A percentile compares a stretch with the other conserved stretches of the same genome.
Conservation (phyloP, 2,329 filamentous ascomycete species). For the Neocucurbitaria cava region DNA sequence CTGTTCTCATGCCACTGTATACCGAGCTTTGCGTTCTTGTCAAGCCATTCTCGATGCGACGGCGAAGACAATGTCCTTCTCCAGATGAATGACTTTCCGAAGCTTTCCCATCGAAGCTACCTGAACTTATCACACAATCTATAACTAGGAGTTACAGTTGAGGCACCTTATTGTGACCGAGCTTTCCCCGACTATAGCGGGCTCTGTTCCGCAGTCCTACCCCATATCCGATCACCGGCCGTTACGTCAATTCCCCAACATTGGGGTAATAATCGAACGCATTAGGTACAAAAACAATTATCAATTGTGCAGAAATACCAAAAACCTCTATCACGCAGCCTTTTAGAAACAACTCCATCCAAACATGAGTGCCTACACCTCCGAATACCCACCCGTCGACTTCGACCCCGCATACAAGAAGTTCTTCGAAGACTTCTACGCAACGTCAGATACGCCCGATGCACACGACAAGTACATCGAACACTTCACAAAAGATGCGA, state of each 20-base stretch:
- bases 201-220: background rate
- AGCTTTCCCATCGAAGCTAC: background rate
- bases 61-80: too few species aligned
- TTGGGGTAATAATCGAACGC: background rate
- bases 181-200: conserved; percentile 1
- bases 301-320: too few species aligned
- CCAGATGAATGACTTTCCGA: too few species aligned
- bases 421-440: conserved; percentile 58
- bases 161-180: conserved; percentile 2
- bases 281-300: background rate
- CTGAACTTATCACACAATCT: background rate
- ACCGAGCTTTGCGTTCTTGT: too few species aligned
- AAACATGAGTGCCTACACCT: conserved; percentile 43
- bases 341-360: background rate
- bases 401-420: conserved; percentile 51
- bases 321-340: too few species aligned
- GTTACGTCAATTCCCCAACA: background rate
- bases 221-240: conserved; percentile 4
- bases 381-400: conserved; percentile 41
- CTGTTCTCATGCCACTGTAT: too few species aligned
- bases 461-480: conserved; percentile 58
- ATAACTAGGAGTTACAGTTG: background rate
- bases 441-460: conserved; percentile 55
- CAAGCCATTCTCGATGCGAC: too few species aligned
- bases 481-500: conserved; percentile 58